A percentile compares a stretch with the other conserved stretches of the same genome.
Conservation (phyloP, 305 asterid species). For the Caryopteris hybrid region DNA sequence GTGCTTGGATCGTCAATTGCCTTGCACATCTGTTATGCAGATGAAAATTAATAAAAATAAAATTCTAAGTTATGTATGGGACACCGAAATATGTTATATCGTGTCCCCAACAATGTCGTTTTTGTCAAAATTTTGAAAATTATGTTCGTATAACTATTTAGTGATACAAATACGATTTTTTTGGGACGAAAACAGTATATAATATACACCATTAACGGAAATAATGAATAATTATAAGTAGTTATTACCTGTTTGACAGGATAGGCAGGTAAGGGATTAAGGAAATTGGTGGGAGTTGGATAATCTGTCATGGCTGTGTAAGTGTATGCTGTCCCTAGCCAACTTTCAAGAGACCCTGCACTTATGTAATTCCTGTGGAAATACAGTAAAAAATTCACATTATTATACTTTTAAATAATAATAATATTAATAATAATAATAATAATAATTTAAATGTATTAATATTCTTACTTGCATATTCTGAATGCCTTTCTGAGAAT, state of each 20-base stretch:
- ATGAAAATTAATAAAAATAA: too few relatives aligned
- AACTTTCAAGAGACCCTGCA: slow-evolving; percentile 35
- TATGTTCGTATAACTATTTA: too few relatives aligned
- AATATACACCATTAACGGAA: too few relatives aligned
- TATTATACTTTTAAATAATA: neutral
- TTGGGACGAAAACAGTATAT: too few relatives aligned
- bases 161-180: too few relatives aligned
- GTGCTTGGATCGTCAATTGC: slow-evolving; percentile 63
- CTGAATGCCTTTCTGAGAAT: slow-evolving; percentile 57
- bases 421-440: neutral
- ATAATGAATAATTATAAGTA: too few relatives aligned
- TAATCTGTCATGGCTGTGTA: slow-evolving; percentile 96
- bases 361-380: slow-evolving; percentile 44
- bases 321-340: slow-evolving; percentile 56
- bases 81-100: too few relatives aligned
- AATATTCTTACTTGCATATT: slow-evolving; percentile 68
- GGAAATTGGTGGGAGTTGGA: slow-evolving; percentile 77
- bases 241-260: slow-evolving; percentile 81
- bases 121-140: too few relatives aligned
- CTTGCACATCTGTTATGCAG: slow-evolving; percentile 62
- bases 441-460: too few relatives aligned
- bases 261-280: slow-evolving; percentile 78
- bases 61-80: too few relatives aligned
- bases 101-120: too few relatives aligned
- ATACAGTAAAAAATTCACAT: neutral